Evolutionary conservation across 208 protist genomes (phyloP), one percentile per base, ranked within the genome.

Genomic region (Porcisia hertigi): DNA sequence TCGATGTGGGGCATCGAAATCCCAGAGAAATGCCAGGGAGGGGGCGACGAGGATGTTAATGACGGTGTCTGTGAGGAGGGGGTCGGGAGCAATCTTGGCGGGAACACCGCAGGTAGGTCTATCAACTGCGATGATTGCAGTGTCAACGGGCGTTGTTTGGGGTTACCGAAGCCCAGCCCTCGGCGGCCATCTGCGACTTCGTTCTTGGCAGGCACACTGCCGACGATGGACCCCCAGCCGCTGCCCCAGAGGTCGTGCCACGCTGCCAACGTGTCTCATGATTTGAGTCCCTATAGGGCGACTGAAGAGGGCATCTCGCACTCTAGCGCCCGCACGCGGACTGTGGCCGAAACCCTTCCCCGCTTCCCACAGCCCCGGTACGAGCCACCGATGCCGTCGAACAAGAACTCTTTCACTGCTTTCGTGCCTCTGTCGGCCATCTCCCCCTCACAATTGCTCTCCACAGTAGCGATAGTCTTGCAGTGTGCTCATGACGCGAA

Each of bases 301-400:
- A 65, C 60, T 0, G 76, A 70, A 23, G 52, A 75, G 20, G 45
- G 58, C 41, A 23, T 75, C 20, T 36, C 53, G 6, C 76, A 62
- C 57, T 49, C 59, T 6, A 39, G 76, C 7, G 62, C 41, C 58
- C 39, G 1, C 52, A 62, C 67, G 20, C 20, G 52, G 6, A 36
- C 58, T 2, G 64, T 70, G 8, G 43, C 30, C 11, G 76, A 80
- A 18, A 16, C 2, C 54, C n/a, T 34, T 7, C 18, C 2, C 2
- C 41, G 76, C 3, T 34, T 75, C 43, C 70, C 69, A 6, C 70
- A 25, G n/a, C 53, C 76, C 1, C 69, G 63, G 4, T 80, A 80
- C 63, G 76, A 80, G 70, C 76, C 76, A 30, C 76, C 76, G 8
- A 80, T 80, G 76, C 70, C 70, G 76, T 80, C 70, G 3, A 80